phyloP scores from a whole-genome alignment of 2,329 filamentous ascomycete genomes.

The Pseudogymnoascus sp. region DNA sequence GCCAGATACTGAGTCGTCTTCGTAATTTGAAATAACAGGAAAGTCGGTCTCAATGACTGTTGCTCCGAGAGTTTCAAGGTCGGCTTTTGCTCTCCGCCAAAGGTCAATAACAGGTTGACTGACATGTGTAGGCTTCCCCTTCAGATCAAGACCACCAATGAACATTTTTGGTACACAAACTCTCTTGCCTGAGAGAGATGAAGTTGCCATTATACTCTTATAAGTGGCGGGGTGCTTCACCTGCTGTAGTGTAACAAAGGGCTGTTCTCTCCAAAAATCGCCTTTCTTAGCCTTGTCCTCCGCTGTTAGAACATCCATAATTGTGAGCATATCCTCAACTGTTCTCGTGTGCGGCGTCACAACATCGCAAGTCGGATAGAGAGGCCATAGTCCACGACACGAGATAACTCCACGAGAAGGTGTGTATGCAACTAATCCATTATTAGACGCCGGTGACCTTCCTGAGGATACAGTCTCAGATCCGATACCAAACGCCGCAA shows the following conservation, averaged over 20 bases:
- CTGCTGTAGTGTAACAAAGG: constrained; percentile 35
- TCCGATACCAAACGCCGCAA: constrained; percentile 47
- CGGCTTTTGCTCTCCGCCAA: constrained; percentile 26
- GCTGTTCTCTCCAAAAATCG: constrained; percentile 50
- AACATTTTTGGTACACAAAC: constrained; percentile 47
- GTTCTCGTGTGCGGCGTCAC: constrained; percentile 46
- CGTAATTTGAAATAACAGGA: constrained; percentile 28
- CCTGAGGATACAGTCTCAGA: constrained; percentile 51
- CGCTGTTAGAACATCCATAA: constrained; percentile 42
- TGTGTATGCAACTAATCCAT: constrained; percentile 48
- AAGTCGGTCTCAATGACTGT: constrained; percentile 30
- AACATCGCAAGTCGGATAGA: constrained; percentile 50
- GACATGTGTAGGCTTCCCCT: constrained; percentile 19
- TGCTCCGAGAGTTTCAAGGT: constrained; percentile 28
- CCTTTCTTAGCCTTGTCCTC: constrained; percentile 36
- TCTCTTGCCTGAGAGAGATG: constrained; percentile 36
- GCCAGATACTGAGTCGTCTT: not conserved
- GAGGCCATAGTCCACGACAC: constrained; percentile 45
- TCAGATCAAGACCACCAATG: constrained; percentile 29
- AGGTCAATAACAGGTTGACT: constrained; percentile 33
- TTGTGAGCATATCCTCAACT: constrained; percentile 41
- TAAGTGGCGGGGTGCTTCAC: constrained; percentile 30
- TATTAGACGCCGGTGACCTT: constrained; percentile 49
- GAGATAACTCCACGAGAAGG: constrained; percentile 46
- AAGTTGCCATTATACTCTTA: constrained; percentile 25